A percentile compares a stretch with the other conserved stretches of the same genome.
These are phyloP conservation scores for Amanita brunnescens DNA, from an alignment of 768 basidiomycete species.

Conservation along the genomic window DNA sequence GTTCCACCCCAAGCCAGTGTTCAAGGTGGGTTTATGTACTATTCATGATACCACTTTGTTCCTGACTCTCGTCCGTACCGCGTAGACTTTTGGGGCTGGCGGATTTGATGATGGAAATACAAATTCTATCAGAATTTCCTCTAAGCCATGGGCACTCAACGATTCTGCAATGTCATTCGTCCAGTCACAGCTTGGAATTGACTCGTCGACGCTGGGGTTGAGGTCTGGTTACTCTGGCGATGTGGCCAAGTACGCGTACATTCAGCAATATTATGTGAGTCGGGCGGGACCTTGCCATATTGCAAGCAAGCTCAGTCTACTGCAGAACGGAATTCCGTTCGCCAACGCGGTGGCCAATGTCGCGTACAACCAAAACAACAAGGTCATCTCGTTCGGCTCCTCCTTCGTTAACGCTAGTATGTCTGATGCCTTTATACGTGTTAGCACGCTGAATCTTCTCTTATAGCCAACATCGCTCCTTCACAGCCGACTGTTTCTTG, in stretches of 20 bases:
- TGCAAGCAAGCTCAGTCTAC: neutral
- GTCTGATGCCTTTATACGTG: constrained; percentile 14
- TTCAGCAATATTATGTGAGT: constrained; percentile 16
- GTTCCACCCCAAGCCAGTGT: constrained; percentile 13
- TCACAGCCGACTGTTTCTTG: constrained; percentile 29
- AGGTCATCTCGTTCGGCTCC: constrained; percentile 24
- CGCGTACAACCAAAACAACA: constrained; percentile 20
- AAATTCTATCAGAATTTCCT: no score
- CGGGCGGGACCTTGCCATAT: neutral
- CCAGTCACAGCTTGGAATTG: constrained; percentile 6
- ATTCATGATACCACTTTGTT: neutral
- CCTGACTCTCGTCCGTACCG: neutral
- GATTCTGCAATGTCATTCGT: constrained; percentile 8
- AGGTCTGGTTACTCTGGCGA: constrained; percentile 12
- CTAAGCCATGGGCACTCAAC: constrained; percentile 3
- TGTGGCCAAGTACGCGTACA: constrained; percentile 14
- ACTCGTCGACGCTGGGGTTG: neutral
- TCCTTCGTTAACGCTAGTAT: constrained; percentile 23
- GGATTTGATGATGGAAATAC: neutral
- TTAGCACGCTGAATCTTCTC: neutral
- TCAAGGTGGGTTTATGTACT: constrained; percentile 11
- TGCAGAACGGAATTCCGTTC: constrained; percentile 25
- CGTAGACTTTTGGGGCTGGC: neutral
- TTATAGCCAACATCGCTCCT: constrained; percentile 23
- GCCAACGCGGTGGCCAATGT: constrained; percentile 30